Evolutionary conservation across 768 basidiomycete species (phyloP).

Genomic region (Suillus variegatus): DNA sequence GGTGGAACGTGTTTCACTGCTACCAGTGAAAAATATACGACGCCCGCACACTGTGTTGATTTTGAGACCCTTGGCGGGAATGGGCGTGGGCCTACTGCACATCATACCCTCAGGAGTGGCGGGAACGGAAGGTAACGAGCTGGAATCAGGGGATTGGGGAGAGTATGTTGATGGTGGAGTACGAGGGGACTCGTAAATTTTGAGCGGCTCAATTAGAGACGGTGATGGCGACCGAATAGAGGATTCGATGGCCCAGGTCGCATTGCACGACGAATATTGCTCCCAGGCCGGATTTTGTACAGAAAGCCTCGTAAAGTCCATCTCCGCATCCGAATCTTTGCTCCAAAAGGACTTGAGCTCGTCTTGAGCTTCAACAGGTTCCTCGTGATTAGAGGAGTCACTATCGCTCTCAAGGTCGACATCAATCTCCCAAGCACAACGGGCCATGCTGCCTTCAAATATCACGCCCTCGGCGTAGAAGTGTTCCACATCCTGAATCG

Average conservation of each 20-base stretch:
- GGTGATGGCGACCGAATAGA: constrained; percentile 48
- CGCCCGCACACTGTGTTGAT: constrained; percentile 55
- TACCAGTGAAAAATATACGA: constrained; percentile 38
- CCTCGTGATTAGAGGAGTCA: constrained; percentile 52
- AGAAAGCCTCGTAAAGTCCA: constrained; percentile 33
- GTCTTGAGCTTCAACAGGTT: constrained; percentile 39
- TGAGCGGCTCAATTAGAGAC: constrained; percentile 36
- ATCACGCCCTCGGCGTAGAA: constrained; percentile 78
- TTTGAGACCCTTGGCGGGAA: constrained; percentile 47
- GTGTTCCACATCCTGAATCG: constrained; percentile 54
- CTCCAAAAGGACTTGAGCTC: constrained; percentile 60
- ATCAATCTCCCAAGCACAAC: constrained; percentile 76
- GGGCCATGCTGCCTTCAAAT: constrained; percentile 80
- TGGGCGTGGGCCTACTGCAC: constrained; percentile 36
- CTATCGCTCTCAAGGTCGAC: constrained; percentile 65
- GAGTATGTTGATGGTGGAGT: constrained; percentile 58
- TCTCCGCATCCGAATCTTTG: constrained; percentile 44
- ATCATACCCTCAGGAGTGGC: constrained; percentile 56
- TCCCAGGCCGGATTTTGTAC: constrained; percentile 33
- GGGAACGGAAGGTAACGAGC: constrained; percentile 49
- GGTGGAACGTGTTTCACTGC: constrained; percentile 45
- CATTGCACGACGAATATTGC: constrained; percentile 46
- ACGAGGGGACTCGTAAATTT: constrained; percentile 46
- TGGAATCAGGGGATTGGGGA: constrained; percentile 42
- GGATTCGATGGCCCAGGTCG: constrained; percentile 58